Evolutionary conservation across 441 rosid species (phyloP).

Genomic region (Cnidoscolus chayamansa): DNA sequence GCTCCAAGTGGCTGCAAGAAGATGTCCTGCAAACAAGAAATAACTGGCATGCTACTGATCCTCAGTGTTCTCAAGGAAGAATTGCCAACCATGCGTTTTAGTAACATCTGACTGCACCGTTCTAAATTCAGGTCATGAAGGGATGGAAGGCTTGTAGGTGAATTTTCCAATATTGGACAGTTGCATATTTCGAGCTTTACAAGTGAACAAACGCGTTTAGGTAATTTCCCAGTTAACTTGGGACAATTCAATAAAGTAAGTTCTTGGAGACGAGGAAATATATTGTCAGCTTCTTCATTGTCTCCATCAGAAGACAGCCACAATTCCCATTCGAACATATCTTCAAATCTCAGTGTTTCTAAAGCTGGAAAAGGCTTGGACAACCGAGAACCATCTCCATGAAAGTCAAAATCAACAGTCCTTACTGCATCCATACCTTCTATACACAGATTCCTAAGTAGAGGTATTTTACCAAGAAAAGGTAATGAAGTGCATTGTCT

Average conservation of each 20-base stretch:
- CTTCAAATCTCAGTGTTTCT: not conserved
- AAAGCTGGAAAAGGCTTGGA: not conserved
- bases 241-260: slow-evolving; percentile 15
- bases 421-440: not conserved
- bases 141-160: not conserved
- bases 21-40: not conserved
- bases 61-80: not conserved
- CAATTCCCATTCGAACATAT: not conserved
- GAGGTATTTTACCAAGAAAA: slow-evolving; percentile 23
- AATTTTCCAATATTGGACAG: not conserved
- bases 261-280: slow-evolving; percentile 23
- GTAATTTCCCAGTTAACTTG: not conserved
- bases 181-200: not conserved
- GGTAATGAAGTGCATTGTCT: slow-evolving; percentile 20
- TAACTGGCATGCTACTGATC: not conserved
- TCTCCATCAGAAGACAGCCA: slow-evolving; percentile 4
- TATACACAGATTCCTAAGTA: slow-evolving; percentile 13
- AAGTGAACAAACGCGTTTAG: not conserved
- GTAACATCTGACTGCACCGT: not conserved
- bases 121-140: not conserved
- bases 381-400: not conserved
- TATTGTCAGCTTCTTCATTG: not conserved
- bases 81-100: not conserved
- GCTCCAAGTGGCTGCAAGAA: not conserved
- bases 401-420: not conserved